Evolutionary conservation across 192 early-diverging fungal species (phyloP).

Genomic region (Coemansia sp.): DNA sequence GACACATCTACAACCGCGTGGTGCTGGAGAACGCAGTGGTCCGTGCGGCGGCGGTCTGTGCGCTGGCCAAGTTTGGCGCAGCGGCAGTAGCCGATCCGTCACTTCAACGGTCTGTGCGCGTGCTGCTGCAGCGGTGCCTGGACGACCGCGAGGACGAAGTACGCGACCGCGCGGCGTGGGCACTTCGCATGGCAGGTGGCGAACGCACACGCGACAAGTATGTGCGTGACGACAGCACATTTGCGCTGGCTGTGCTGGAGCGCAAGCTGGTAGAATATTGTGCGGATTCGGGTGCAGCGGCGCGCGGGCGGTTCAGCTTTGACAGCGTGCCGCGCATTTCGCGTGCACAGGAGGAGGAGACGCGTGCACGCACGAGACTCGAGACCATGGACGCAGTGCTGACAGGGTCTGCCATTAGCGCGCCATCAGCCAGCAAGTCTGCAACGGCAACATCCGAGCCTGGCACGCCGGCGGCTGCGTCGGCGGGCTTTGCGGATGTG

Average conservation of each 20-base stretch:
- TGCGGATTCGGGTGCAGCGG: conserved; percentile 60
- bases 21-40: conserved; percentile 97
- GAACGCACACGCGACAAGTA: conserved; percentile 65
- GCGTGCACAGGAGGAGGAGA: conserved; percentile 81
- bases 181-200: conserved; percentile 74
- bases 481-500: conserved; percentile 27
- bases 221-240: conserved; percentile 84
- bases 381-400: conserved; percentile 49
- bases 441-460: conserved; percentile 3
- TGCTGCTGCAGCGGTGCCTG: conserved; percentile 88
- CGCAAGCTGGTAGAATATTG: conserved; percentile 85
- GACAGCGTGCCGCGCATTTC: conserved; percentile 76
- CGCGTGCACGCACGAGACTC: conserved; percentile 60
- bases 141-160: conserved; percentile 99
- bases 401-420: conserved; percentile 39
- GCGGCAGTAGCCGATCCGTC: conserved; percentile 67
- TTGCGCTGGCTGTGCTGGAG: conserved; percentile 81
- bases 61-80: conserved; percentile 85
- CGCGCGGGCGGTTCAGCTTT: conserved; percentile 74
- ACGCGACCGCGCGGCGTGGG: conserved; percentile 91
- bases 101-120: conserved; percentile 72
- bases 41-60: conserved; percentile 92
- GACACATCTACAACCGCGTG: conserved; percentile 99
- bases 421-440: conserved; percentile 6
- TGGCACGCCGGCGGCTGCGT: conserved; percentile 6